Evolutionary conservation across 2,329 filamentous ascomycete genomes (phyloP), one percentile per base, ranked within the genome.

Genomic region (Xylaria sp.): DNA sequence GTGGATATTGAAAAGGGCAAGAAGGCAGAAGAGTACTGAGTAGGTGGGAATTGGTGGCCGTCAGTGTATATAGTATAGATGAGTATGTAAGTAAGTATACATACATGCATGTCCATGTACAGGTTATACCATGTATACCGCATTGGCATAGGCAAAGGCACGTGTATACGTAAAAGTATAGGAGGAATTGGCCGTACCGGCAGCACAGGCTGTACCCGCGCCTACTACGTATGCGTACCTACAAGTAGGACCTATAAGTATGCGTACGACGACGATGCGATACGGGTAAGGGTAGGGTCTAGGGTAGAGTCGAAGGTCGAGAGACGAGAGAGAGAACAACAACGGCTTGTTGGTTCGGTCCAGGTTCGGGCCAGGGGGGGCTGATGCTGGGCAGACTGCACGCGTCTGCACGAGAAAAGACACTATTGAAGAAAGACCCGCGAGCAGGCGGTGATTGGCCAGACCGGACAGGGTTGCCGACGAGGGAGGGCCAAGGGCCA

Each of bases 401-500:
- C 44, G 44, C 18, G 44, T 47, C 44, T 65, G 65, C 57, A 51
- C 60, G 42, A 68, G 50, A n/a, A 65, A 40, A 59, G 65, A 62
- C 10, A 63, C 58, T 68, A 68, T 68, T 68, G 65, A 68, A 68
- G 18, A 48, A 42, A 61, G 66, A 65, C 66, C 62, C 58, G 58
- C 63, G 66, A 55, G 54, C 6, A 12, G 8, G 40, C 18, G 37
- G 29, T 40, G 63, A 69, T 66, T 66, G 63, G 63, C 50, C 42
- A 59, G 29, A 13, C 58, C 47, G 40, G 63, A 61, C 55, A 63
- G 37, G 57, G 57, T 58, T 27, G n/a, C 44, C 42, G 53, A 23
- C 16, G 48, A 64, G 62, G 54, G 54, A 42, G 29, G 29, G 53
- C 35, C 53, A 58, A 58, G 62, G 53, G 54, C 61, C 29, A 58